phyloP scores from a whole-genome alignment of 192 early-diverging fungal species.

The Phycomyces blakesleeanus region DNA sequence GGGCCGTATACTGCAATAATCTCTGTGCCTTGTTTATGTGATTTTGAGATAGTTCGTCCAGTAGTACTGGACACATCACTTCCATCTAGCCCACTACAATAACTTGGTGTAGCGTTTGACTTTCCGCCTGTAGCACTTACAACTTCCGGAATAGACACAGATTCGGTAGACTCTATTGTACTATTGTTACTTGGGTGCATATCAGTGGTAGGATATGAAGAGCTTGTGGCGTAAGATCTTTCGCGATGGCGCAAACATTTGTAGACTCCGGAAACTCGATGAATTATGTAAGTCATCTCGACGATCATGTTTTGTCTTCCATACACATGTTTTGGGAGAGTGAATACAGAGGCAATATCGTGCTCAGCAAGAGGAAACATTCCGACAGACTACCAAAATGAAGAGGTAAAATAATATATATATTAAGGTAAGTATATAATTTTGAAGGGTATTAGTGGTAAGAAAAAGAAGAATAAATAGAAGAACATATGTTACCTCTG shows the following conservation, averaged over 20 bases:
- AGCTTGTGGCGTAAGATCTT: slow-evolving; percentile 5
- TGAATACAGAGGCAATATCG: slow-evolving; percentile 34
- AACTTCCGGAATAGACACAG: slow-evolving; percentile 2
- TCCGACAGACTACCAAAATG: slow-evolving; percentile 18
- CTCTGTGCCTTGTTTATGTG: slow-evolving; percentile 10
- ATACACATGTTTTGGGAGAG: slow-evolving; percentile 27
- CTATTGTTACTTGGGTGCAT: slow-evolving; percentile 5
- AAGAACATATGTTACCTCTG: slow-evolving; percentile 6
- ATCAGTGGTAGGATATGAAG: slow-evolving; percentile 3
- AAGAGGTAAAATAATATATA: no score
- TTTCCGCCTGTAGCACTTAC: background rate
- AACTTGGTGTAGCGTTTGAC: slow-evolving; percentile 14
- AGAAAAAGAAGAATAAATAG: background rate
- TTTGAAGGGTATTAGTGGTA: no score
- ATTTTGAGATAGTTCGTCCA: background rate
- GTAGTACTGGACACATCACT: slow-evolving; percentile 23
- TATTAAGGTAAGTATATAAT: no score
- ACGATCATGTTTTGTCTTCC: slow-evolving; percentile 24
- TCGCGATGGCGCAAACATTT: slow-evolving; percentile 3
- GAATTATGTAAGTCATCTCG: slow-evolving; percentile 24
- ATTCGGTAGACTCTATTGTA: slow-evolving; percentile 8
- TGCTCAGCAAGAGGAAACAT: slow-evolving; percentile 27
- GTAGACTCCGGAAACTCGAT: slow-evolving; percentile 15
- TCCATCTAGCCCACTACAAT: slow-evolving; percentile 8
- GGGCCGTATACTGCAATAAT: slow-evolving; percentile 27